A percentile compares a stretch with the other conserved stretches of the same genome.
Evolutionary conservation across 139 green algal species (phyloP).

Genomic region (Tetraselmis striata): DNA sequence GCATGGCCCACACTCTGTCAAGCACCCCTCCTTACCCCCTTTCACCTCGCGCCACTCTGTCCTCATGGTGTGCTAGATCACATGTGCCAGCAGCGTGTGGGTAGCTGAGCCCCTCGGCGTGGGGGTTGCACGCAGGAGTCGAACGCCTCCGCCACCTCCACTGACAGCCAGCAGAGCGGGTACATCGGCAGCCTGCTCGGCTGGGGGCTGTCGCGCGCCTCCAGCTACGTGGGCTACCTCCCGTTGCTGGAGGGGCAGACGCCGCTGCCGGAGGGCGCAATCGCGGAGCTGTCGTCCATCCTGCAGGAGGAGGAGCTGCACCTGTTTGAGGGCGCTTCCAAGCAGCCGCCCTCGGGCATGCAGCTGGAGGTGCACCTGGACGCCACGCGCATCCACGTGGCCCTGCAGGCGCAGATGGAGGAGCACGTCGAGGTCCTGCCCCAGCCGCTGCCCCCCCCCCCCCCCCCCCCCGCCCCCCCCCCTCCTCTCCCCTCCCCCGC

Average conservation of each 20-base stretch:
- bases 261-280: slow-evolving; percentile 25
- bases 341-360: neutral
- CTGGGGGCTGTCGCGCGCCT: slow-evolving; percentile 28
- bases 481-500: no score
- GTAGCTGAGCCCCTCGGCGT: no score
- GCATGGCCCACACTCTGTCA: no score
- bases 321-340: neutral
- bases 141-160: no score
- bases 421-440: neutral
- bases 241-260: slow-evolving; percentile 11
- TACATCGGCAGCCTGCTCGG: slow-evolving; percentile 9
- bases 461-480: no score
- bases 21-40: no score
- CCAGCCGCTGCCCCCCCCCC: no score
- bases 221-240: slow-evolving; percentile 28
- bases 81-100: no score
- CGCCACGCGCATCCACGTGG: neutral
- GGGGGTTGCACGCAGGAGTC: no score
- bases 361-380: neutral
- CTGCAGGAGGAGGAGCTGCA: neutral
- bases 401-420: neutral
- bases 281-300: slow-evolving; percentile 29
- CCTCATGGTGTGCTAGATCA: no score
- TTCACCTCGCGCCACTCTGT: no score
- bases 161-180: neutral